phyloP scores from a whole-genome alignment of 2,329 filamentous ascomycete species.

The Phaeosphaeria sp. region DNA sequence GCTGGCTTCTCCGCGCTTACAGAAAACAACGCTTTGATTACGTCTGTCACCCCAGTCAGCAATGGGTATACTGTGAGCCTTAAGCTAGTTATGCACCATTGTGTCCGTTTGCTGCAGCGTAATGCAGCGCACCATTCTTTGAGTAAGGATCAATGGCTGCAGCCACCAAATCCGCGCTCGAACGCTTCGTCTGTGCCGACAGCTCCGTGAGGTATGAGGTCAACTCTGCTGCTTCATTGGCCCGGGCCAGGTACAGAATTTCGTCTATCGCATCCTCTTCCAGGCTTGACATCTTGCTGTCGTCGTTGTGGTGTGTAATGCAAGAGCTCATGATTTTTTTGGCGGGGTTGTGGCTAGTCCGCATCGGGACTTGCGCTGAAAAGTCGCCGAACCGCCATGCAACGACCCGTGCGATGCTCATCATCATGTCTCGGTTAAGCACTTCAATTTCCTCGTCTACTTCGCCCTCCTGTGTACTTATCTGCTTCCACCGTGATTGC shows the following conservation, averaged over 20 bases:
- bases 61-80: not conserved
- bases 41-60: conserved; percentile 35
- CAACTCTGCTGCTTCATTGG: conserved; percentile 77
- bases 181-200: conserved; percentile 65
- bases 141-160: conserved; percentile 76
- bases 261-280: conserved; percentile 85
- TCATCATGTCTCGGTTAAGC: conserved; percentile 5
- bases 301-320: conserved; percentile 1
- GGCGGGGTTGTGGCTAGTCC: conserved; percentile 23
- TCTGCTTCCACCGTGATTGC: conserved; percentile 7
- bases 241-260: conserved; percentile 84
- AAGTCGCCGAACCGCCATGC: conserved; percentile 3
- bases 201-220: conserved; percentile 65
- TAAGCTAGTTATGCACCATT: conserved; percentile 60
- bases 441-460: not conserved
- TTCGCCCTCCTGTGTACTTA: conserved; percentile 11
- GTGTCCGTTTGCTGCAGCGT: conserved; percentile 91
- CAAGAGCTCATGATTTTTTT: conserved; percentile 19
- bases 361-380: not conserved
- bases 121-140: conserved; percentile 83
- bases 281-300: conserved; percentile 30
- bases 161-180: conserved; percentile 68
- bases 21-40: conserved; percentile 50
- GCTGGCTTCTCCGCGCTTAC: conserved; percentile 29
- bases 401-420: conserved; percentile 7